Base-by-base conservation (phyloP, 176 grass and related monocot genomes). In the Cocos nucifera region DNA sequence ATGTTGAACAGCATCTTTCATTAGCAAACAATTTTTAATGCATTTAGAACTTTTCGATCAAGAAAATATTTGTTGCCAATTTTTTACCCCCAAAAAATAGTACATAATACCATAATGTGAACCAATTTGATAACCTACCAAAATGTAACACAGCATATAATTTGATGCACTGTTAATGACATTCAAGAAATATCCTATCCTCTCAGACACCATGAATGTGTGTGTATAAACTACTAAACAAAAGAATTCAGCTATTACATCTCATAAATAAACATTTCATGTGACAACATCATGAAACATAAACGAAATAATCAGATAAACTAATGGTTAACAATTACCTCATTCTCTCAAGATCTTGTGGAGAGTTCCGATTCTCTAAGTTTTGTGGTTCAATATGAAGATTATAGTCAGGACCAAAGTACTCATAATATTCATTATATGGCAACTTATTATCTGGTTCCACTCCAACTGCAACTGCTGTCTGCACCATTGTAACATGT, bases 341-440 rank as follows among this genome's bases (percentile, higher is more conserved):
- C 70, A 95, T 81, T 48, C 77, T 95, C 63, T 95, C 82, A 54
- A 95, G 66, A 59, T 86, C 76, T 65, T 86, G 86, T 26, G 73
- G 23, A 24, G 82, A 73, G 77, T 95, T 89, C 51, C 71, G 73
- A 49, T 95, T 89, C 50, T 81, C 73, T 30, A 95, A 79, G 62
- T 18, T 84, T 78, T 50, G 86, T 27, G 90, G 82, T 59, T 83
- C 65, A 69, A 95, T 83, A 70, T 95, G 90, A 68, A 95, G 82
- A 27, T 66, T 83, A 74, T 89, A 89, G 61, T 86, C 79, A 63
- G 90, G 90, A 18, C 82, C 86, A 58, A 89, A 95, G 71, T 95
- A 95, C 64, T 95, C 90, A 57, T 81, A 89, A 52, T 95, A 95
- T 74, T 95, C 86, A 74, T 89, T 89, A 67, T 89, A 86, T 5